Evolutionary conservation across 192 early-diverging fungal species (phyloP), one percentile per base, ranked within the genome.

Genomic region (Linnemannia hyalina): DNA sequence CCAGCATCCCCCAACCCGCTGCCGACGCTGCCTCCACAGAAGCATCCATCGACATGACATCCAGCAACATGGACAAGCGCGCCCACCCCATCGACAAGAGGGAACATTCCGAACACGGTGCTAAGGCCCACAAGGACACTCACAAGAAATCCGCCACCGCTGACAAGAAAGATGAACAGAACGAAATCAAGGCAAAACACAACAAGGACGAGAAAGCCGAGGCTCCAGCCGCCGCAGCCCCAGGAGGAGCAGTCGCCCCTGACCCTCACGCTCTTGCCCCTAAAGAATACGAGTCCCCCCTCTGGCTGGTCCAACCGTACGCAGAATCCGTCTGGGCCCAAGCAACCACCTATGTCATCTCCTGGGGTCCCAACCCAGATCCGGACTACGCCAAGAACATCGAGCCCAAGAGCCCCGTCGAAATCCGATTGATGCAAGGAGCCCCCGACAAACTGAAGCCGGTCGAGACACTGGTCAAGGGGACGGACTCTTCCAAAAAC

Each of bases 341-440:
- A 36, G 84, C 76, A 35, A 71, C 60, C 18, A 68, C 70, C 63
- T 86, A 86, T 60, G 79, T 78, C 11, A 81, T 86, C 70, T 69
- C 46, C 70, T 86, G 84, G 84, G 84, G 79, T 0, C 84, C 79
- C 32, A 86, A 81, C 46, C 84, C 84, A 22, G 84, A 86, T 42
- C 74, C 78, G 1, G 4, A 15, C 16, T 78, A 70, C 35, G 72
- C 84, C 76, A 86, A 81, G 75, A 70, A 44, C 22, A 8, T 86
- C 26, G 42, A 44, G 29, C 38, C 75, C 32, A 86, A 78, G 72
- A 52, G 55, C 1, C 72, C 73, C 23, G 76, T 81, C 65, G 84
- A 81, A 35, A 78, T 86, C 42, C 44, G 23, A 20, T 36, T 86
- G 47, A 86, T 86, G 84, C 84, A 74, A 49, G 84, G 84, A 3